Percentiles rank a stretch among this genome's conserved stretches.
Conservation (phyloP, 148 eudicot genomes). For the Selenicereus undatus region DNA sequence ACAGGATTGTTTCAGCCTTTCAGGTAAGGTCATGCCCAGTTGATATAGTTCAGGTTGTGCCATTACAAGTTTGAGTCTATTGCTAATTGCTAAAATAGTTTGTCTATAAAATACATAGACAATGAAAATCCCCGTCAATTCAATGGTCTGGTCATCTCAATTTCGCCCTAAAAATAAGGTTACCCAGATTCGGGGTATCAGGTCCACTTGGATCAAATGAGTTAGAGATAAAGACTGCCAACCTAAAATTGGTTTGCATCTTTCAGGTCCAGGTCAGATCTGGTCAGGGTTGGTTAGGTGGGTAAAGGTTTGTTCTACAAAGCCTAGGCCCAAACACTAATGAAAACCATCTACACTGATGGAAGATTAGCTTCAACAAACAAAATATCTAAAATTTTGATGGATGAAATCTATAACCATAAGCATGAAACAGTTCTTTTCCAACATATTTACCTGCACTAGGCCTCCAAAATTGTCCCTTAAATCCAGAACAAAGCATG, state of each 20-base stretch:
- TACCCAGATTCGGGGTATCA: neutral
- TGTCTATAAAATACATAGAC: too few species aligned
- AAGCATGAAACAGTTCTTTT: neutral
- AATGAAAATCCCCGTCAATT: too few species aligned
- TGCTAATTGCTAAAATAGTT: too few species aligned
- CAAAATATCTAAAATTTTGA: neutral
- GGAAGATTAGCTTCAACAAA: neutral
- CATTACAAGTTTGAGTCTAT: neutral
- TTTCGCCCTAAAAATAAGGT: neutral
- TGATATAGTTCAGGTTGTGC: neutral
- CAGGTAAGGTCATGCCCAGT: neutral
- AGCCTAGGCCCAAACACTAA: neutral
- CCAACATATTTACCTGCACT: constrained; percentile 60
- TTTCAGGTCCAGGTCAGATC: neutral
- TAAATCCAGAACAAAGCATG: constrained; percentile 79
- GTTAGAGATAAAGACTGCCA: neutral
- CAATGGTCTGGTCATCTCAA: neutral
- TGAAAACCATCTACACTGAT: neutral
- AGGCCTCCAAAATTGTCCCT: constrained; percentile 94
- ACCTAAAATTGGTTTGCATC: neutral
- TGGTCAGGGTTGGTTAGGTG: neutral
- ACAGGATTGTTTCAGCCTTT: neutral
- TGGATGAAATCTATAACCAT: neutral
- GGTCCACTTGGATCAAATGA: neutral
- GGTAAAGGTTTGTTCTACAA: neutral